Evolutionary conservation across 106 monocot genomes (phyloP).

Genomic region (Iris macrosiphon): DNA sequence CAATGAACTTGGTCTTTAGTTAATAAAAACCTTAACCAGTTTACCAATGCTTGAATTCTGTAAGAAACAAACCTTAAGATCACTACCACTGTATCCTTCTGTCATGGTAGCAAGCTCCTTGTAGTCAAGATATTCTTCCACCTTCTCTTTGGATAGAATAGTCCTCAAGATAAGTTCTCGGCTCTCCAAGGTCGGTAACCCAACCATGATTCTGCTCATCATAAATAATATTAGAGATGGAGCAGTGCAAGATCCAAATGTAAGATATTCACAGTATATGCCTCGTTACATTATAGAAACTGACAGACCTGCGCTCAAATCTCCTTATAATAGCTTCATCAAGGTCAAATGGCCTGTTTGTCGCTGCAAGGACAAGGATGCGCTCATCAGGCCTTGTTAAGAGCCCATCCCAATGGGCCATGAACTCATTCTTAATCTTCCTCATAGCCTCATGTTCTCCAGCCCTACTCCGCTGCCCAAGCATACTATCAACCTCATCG

Average conservation of each 20-base stretch:
- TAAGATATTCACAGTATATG: neutral
- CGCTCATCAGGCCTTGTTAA: constrained; percentile 35
- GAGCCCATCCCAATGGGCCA: constrained; percentile 53
- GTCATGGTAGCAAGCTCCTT: constrained; percentile 51
- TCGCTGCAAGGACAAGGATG: constrained; percentile 58
- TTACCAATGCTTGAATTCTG: constrained; percentile 1
- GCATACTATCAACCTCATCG: constrained; percentile 65
- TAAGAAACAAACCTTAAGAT: constrained; percentile 40
- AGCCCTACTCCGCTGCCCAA: constrained; percentile 31
- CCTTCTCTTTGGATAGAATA: constrained; percentile 43
- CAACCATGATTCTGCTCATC: constrained; percentile 47
- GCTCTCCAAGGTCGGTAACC: constrained; percentile 37
- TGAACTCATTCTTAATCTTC: constrained; percentile 58
- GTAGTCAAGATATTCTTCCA: constrained; percentile 29
- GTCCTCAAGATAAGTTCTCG: constrained; percentile 42
- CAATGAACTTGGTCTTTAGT: neutral
- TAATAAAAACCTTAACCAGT: constrained; percentile 3
- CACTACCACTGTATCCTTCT: constrained; percentile 56
- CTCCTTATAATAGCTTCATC: constrained; percentile 58
- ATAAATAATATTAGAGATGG: neutral
- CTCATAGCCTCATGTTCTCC: constrained; percentile 48
- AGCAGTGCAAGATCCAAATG: neutral
- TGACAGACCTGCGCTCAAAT: constrained; percentile 53
- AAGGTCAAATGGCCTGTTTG: constrained; percentile 57
- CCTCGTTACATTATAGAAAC: neutral